These are phyloP conservation scores for Arthrobotrys entomopaga DNA, from an alignment of 2,329 filamentous ascomycete species.

Conservation along the genomic window DNA sequence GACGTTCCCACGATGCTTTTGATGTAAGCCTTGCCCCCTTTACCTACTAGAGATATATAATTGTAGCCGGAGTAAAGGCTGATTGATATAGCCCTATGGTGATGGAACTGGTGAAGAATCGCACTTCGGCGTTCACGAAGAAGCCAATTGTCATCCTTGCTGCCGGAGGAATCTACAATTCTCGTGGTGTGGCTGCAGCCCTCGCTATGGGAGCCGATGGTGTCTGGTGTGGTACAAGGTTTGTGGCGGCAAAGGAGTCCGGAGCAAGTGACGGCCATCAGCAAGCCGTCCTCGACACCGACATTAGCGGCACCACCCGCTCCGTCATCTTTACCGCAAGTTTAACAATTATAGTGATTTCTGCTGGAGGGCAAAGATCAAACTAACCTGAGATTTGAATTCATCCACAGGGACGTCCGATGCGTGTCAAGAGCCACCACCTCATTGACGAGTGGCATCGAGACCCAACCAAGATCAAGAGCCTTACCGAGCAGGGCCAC, in stretches of 20 bases:
- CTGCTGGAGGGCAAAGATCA: neutral
- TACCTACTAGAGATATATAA: neutral
- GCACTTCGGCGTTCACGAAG: constrained; percentile 77
- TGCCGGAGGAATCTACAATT: constrained; percentile 86
- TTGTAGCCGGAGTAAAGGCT: constrained; percentile 62
- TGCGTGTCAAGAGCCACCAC: constrained; percentile 82
- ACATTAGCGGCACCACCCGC: constrained; percentile 80
- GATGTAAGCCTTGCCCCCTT: constrained; percentile 46
- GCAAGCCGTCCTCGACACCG: constrained; percentile 79
- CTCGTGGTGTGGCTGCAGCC: constrained; percentile 80
- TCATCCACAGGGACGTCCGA: constrained; percentile 73
- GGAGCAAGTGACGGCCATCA: constrained; percentile 85
- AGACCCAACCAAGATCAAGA: constrained; percentile 76
- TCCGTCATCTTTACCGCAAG: constrained; percentile 69
- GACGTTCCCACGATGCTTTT: constrained; percentile 60
- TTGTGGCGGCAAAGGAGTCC: constrained; percentile 86
- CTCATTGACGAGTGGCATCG: constrained; percentile 85
- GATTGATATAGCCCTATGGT: constrained; percentile 75
- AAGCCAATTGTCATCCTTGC: constrained; percentile 81
- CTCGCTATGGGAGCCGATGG: constrained; percentile 88
- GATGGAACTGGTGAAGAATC: constrained; percentile 80
- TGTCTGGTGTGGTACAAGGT: constrained; percentile 94
- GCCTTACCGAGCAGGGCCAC: constrained; percentile 78
- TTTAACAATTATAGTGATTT: neutral
- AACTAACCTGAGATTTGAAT: neutral